These are phyloP conservation scores for Sporothrix luriei DNA, from an alignment of 2,329 filamentous ascomycete species.

Conservation along the genomic window DNA sequence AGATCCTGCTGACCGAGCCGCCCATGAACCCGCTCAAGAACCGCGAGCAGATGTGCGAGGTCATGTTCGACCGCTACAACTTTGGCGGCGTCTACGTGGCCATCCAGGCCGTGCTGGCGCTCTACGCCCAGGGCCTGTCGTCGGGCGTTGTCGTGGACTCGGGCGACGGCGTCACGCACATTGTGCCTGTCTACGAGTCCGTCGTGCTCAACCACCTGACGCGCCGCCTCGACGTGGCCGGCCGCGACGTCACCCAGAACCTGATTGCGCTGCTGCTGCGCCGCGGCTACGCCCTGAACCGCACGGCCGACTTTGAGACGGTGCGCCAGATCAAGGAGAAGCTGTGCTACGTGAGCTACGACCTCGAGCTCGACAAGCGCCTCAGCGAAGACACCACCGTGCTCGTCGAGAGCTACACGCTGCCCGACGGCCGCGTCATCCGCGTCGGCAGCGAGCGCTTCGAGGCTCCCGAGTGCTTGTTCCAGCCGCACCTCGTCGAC, in stretches of 20 bases:
- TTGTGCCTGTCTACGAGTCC: slow-evolving; percentile 97
- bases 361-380: slow-evolving; percentile 92
- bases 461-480: slow-evolving; percentile 95
- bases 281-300: slow-evolving; percentile 93
- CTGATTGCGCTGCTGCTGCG: slow-evolving; percentile 92
- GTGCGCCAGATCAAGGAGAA: slow-evolving; percentile 99
- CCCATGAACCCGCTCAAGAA: slow-evolving; percentile 98
- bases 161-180: slow-evolving; percentile 96
- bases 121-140: slow-evolving; percentile 93
- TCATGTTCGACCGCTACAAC: slow-evolving; percentile 97
- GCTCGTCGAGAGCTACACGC: slow-evolving; percentile 93
- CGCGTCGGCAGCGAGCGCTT: slow-evolving; percentile 95
- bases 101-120: slow-evolving; percentile 91
- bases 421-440: slow-evolving; percentile 94
- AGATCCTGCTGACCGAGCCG: slow-evolving; percentile 75
- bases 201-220: slow-evolving; percentile 97
- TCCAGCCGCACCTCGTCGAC: slow-evolving; percentile 97
- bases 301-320: slow-evolving; percentile 98
- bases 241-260: slow-evolving; percentile 96
- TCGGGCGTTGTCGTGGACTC: slow-evolving; percentile 98
- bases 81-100: slow-evolving; percentile 98
- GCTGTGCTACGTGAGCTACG: slow-evolving; percentile 98
- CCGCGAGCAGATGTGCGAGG: slow-evolving; percentile 95
- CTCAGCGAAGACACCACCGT: slow-evolving; percentile 97
- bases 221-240: slow-evolving; percentile 88